These are phyloP conservation scores for Serendipita indica DNA, from an alignment of 768 basidiomycete genomes.

Conservation along the genomic window DNA sequence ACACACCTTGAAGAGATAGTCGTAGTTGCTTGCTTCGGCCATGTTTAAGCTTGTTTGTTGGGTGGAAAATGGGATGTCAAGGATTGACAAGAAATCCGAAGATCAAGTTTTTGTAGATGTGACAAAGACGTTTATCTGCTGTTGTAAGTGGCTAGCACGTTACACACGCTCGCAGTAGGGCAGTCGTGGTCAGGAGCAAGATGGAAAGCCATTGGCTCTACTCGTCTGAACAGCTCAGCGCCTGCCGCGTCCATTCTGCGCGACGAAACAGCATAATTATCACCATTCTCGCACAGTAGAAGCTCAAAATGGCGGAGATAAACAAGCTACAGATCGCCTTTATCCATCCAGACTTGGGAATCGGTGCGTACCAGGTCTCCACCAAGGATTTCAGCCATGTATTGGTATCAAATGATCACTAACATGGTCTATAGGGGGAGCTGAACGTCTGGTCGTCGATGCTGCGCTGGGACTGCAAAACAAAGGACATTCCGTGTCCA, in stretches of 20 bases:
- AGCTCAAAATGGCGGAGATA: not conserved
- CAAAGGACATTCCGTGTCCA: conserved; percentile 68
- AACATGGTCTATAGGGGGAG: conserved; percentile 72
- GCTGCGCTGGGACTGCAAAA: conserved; percentile 79
- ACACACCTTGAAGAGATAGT: conserved; percentile 94
- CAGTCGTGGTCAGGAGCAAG: not conserved
- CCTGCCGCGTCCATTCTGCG: not conserved
- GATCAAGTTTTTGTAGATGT: too few relatives aligned
- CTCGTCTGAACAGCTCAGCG: not conserved
- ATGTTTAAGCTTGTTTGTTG: conserved; percentile 26
- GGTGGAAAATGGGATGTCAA: not conserved
- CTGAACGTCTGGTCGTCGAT: conserved; percentile 89
- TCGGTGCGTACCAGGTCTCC: conserved; percentile 37
- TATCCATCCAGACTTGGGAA: conserved; percentile 88
- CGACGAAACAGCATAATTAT: not conserved
- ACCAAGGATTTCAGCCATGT: not conserved
- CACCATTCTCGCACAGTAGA: not conserved
- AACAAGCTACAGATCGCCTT: conserved; percentile 41
- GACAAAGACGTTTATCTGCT: too few relatives aligned
- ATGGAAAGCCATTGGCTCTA: not conserved
- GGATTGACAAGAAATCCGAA: too few relatives aligned
- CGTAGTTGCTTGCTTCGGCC: conserved; percentile 92
- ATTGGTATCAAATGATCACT: not conserved
- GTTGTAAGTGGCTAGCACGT: conserved; percentile 9
- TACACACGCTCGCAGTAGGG: not conserved